Base-by-base conservation (phyloP, 1,139 yeast species). In the Yamadazyma friedrichii region DNA sequence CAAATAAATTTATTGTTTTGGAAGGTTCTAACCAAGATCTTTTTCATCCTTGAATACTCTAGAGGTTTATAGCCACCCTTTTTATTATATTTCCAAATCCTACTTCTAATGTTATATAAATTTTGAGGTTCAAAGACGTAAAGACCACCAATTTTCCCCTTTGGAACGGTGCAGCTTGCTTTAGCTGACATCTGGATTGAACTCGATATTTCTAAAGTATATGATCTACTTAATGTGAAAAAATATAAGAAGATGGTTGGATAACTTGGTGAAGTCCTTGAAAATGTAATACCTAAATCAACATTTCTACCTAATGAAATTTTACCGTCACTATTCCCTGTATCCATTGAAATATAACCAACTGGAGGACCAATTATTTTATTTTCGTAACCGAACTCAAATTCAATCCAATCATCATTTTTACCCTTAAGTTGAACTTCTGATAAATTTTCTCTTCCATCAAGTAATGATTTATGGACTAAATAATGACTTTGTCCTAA, bases 1-100 rank as follows among this genome's bases (percentile, higher is more conserved):
- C 54, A 50, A 6, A 49, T 47, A 36, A 46, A 46, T 3, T 42
- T 39, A 4, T 46, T 49, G n/a, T 43, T 37, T 17, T 39, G 39
- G 31, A 42, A 49, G 15, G 39, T 44, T 37, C 52, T 46, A 3
- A 40, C 36, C 9, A 40, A 35, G 28, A 20, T 20, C 9, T 36
- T 36, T 9, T 26, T 28, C 9, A 30, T 31, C 11, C 27, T 16
- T 6, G 34, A 20, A 49, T 50, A 48, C 3, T 39, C 33, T 15
- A 39, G 27, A 2, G 53, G 47, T 4, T 32, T 26, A 11, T 31
- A 29, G n/a, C 35, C 41, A 13, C 29, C 29, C 3, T 13, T 29
- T n/a, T 15, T 40, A 11, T 31, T 24, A 3, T 32, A 9, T 15
- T 35, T 36, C 54, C 54, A 50, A 20, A 44, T 40, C 36, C 48